A percentile compares a stretch with the other conserved stretches of the same genome.
Evolutionary conservation across 2,329 filamentous ascomycete species (phyloP).

Genomic region (Cladosporium sp.): DNA sequence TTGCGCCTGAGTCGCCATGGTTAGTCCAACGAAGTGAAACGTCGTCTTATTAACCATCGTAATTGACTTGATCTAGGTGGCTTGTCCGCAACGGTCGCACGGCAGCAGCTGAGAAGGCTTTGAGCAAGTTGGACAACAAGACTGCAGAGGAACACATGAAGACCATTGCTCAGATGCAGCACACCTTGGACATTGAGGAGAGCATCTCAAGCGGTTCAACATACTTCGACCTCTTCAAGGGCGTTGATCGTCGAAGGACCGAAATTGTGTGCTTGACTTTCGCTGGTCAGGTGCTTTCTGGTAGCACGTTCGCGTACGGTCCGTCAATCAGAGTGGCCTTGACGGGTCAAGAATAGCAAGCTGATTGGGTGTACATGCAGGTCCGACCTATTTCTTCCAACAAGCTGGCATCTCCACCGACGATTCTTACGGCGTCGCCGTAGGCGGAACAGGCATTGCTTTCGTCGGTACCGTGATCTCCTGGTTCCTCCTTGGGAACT

Average conservation of each 20-base stretch:
- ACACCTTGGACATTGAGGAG: constrained; percentile 29
- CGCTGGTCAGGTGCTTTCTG: constrained; percentile 29
- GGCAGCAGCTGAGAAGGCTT: constrained; percentile 22
- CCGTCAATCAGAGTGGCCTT: constrained; percentile 11
- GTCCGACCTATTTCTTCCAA: constrained; percentile 29
- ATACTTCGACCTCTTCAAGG: constrained; percentile 34
- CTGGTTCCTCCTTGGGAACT: constrained; percentile 28
- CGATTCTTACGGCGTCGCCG: constrained; percentile 28
- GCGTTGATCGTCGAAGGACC: constrained; percentile 40
- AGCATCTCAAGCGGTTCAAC: constrained; percentile 22
- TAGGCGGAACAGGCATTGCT: constrained; percentile 20
- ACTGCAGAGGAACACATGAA: constrained; percentile 15
- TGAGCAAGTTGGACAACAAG: constrained; percentile 22
- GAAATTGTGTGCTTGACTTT: constrained; percentile 32
- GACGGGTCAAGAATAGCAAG: constrained; percentile 1
- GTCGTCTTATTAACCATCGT: no score
- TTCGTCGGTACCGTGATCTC: constrained; percentile 26
- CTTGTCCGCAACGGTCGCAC: constrained; percentile 27
- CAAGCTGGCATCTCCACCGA: constrained; percentile 28
- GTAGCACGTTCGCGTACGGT: constrained; percentile 28
- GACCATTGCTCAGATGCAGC: constrained; percentile 32
- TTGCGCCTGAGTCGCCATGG: constrained; percentile 29
- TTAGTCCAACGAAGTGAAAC: neutral
- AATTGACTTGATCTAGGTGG: neutral
- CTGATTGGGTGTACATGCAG: no score